Base-by-base conservation (phyloP, 305 asterid genomes). In the Fraxinus latifolia region DNA sequence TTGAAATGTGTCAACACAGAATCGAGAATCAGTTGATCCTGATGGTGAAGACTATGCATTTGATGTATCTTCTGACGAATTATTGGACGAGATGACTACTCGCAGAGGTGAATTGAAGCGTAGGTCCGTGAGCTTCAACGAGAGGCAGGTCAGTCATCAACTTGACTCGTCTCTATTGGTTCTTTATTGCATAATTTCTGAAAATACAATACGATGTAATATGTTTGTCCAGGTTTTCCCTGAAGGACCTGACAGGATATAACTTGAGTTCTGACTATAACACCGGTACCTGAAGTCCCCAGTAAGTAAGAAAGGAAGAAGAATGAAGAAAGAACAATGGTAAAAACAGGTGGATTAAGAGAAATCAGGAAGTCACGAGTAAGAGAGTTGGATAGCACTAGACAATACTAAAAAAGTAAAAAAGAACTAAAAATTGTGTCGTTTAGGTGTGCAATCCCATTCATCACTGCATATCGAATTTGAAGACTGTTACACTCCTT, bases 51-150 rank as follows among this genome's bases (percentile, higher is more conserved):
- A 81, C 4, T 88, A 60, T 1, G 87, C 42, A 1, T 82, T 77
- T 2, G 96, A 90, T 77, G 82, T 89, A 71, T 84, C 96, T 62
- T 62, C 72, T 23, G 72, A 62, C 6, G 99, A 95, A 85, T 86
- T 95, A 87, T 80, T 95, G 76, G 99, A 94, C 55, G 97, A 94
- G 89, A 89, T 95, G 89, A 90, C 93, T 0, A 95, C 97, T 2
- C 88, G 83, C 71, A 89, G 97, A 88, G 99, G 99, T 25, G 99
- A 95, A 83, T 58, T 95, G 82, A 95, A 94, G 91, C 92, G 80
- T 78, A 87, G 95, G 77, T 86, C 98, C 1, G 67, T 84, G 65
- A 90, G 94, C 91, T 88, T 89, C 90, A 94, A 62, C 33, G 72
- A 90, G 31, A 89, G 91, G 86, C 94, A 90, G 90, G 96, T 89